phyloP scores from a whole-genome alignment of 108 stramenopile species.

The Nitzschia inconspicua region DNA sequence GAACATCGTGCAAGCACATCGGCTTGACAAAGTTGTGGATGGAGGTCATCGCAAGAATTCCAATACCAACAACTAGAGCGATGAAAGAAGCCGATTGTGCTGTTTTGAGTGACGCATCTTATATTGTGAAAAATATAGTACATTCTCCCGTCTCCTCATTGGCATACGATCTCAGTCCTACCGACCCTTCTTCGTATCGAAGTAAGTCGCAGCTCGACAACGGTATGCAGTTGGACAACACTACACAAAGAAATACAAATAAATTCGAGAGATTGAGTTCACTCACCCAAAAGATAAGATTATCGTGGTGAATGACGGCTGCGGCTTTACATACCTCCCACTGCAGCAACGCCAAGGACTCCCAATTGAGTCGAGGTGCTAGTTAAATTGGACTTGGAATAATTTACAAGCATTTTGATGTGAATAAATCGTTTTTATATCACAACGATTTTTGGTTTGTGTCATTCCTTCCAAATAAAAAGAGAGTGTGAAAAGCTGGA shows the following conservation, averaged over 20 bases:
- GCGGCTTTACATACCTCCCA: background rate
- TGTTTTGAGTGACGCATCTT: conserved; percentile 7
- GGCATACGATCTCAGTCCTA: conserved; percentile 7
- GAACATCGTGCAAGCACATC: conserved; percentile 7
- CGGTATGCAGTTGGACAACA: conserved; percentile 3
- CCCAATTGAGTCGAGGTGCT: too few relatives aligned
- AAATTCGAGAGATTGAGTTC: background rate
- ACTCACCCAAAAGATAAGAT: too few relatives aligned
- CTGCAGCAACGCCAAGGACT: background rate
- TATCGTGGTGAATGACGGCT: background rate
- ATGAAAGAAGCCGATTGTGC: background rate
- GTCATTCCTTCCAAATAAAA: too few relatives aligned
- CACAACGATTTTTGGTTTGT: too few relatives aligned
- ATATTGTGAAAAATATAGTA: background rate
- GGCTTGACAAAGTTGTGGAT: background rate
- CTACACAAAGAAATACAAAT: background rate
- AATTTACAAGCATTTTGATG: too few relatives aligned
- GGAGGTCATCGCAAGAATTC: conserved; percentile 3
- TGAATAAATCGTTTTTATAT: too few relatives aligned
- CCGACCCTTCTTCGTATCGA: conserved; percentile 10
- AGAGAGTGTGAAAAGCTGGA: too few relatives aligned
- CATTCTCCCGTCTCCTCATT: conserved; percentile 1
- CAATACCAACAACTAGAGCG: conserved; percentile 2
- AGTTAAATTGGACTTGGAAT: too few relatives aligned
- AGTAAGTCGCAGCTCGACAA: conserved; percentile 11